These are phyloP conservation scores for Pisolithus thermaeus DNA, from an alignment of 1,284 basidiomycete species.

Conservation along the genomic window DNA sequence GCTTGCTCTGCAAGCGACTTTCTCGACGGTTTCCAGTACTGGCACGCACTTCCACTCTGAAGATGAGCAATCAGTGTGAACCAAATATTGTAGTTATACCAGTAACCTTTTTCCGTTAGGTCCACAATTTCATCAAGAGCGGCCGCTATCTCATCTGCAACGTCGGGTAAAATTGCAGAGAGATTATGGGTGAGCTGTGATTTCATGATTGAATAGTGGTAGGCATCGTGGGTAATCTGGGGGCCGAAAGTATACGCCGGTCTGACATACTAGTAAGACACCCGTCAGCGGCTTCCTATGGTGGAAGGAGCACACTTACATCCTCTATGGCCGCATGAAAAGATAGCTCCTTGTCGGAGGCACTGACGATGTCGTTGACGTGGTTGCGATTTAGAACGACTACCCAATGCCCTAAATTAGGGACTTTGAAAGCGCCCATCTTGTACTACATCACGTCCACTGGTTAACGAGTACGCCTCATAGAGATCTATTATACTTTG, in stretches of 20 bases:
- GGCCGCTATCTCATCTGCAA: slow-evolving; percentile 28
- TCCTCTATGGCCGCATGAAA: neutral
- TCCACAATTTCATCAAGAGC: slow-evolving; percentile 26
- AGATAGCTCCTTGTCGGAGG: neutral
- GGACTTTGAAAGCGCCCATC: neutral
- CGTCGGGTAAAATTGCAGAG: slow-evolving; percentile 16
- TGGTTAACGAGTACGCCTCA: too few species aligned
- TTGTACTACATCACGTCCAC: neutral
- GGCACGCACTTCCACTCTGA: slow-evolving; percentile 30
- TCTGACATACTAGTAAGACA: neutral
- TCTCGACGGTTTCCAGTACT: slow-evolving; percentile 11
- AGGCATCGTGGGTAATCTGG: slow-evolving; percentile 19
- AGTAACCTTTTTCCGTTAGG: slow-evolving; percentile 15
- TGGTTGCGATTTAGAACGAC: neutral
- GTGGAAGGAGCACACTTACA: neutral
- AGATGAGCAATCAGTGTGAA: neutral
- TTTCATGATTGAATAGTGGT: slow-evolving; percentile 22
- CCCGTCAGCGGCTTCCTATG: neutral
- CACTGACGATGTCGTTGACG: neutral
- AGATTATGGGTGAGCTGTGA: slow-evolving; percentile 29
- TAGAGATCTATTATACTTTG: neutral
- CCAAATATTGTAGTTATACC: neutral
- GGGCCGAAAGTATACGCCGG: slow-evolving; percentile 24
- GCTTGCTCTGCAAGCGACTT: slow-evolving; percentile 28
- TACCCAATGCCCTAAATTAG: neutral